These are phyloP conservation scores for Fagus sylvatica DNA, from an alignment of 306 rosid genomes.

Conservation along the genomic window DNA sequence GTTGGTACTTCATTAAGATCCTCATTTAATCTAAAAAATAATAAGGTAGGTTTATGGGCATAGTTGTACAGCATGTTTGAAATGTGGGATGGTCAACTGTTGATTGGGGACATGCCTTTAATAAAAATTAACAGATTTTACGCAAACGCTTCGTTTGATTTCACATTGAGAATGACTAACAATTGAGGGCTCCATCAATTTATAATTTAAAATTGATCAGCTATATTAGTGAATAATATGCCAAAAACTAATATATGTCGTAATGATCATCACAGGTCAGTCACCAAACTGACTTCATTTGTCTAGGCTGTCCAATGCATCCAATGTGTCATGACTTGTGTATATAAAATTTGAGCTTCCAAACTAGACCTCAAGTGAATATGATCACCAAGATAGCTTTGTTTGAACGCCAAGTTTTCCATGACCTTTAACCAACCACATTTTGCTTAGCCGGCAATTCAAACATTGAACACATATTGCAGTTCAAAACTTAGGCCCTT, in stretches of 20 bases:
- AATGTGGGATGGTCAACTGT: too few relatives aligned
- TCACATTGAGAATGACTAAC: neutral
- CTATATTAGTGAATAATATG: neutral
- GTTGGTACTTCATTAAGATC: too few relatives aligned
- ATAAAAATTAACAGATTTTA: too few relatives aligned
- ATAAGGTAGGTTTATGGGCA: too few relatives aligned
- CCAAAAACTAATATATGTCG: neutral
- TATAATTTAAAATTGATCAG: neutral
- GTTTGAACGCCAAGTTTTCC: conserved; percentile 55
- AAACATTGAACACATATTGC: conserved; percentile 10
- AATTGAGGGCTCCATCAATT: neutral
- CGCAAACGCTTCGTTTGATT: neutral
- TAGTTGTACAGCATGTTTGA: too few relatives aligned
- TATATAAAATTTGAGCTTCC: conserved; percentile 1
- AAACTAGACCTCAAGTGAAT: neutral
- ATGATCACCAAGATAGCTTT: conserved; percentile 31
- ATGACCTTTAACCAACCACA: conserved; percentile 12
- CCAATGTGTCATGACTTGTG: neutral
- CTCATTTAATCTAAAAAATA: too few relatives aligned
- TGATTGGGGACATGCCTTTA: too few relatives aligned
- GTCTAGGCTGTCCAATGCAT: conserved; percentile 4
- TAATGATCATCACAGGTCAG: conserved; percentile 14
- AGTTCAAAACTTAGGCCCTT: neutral
- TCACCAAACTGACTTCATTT: neutral
- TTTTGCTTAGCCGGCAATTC: conserved; percentile 46